Percentiles rank a stretch among this genome's conserved stretches.
Conservation (phyloP, 2,329 filamentous ascomycete genomes). For the Penicillium sumatraense region DNA sequence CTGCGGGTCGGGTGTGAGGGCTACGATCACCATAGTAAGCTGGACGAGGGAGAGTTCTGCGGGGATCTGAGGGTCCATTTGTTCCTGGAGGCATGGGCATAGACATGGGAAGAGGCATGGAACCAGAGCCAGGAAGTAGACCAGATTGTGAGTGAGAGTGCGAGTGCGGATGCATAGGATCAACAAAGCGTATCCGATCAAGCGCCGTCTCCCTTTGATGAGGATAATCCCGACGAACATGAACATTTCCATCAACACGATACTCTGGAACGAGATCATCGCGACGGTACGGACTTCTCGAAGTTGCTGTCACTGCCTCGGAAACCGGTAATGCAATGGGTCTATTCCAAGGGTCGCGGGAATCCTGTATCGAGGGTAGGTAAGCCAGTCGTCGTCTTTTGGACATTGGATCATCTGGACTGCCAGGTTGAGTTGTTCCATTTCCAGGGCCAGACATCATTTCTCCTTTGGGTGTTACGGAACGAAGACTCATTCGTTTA, state of each 20-base stretch:
- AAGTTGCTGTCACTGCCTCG: slow-evolving; percentile 12
- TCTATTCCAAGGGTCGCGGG: slow-evolving; percentile 17
- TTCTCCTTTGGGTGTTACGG: slow-evolving; percentile 34
- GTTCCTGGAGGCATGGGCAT: slow-evolving; percentile 21
- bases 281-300: slow-evolving; percentile 23
- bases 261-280: slow-evolving; percentile 20
- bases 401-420: slow-evolving; percentile 29
- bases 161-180: slow-evolving; percentile 16
- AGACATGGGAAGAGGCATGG: too few relatives aligned
- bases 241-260: slow-evolving; percentile 22
- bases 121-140: too few relatives aligned
- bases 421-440: slow-evolving; percentile 26
- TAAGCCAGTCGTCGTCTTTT: slow-evolving; percentile 42
- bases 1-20: slow-evolving; percentile 5
- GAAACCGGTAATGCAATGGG: slow-evolving; percentile 19
- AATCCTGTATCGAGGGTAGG: slow-evolving; percentile 20
- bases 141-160: slow-evolving; percentile 15
- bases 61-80: slow-evolving; percentile 23
- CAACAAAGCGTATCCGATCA: too few relatives aligned
- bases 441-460: too few relatives aligned
- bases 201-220: background rate
- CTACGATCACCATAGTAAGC: slow-evolving; percentile 25
- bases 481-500: slow-evolving; percentile 36
- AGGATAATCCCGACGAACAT: slow-evolving; percentile 28
- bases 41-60: slow-evolving; percentile 19